Percentiles rank a stretch among this genome's conserved stretches.
phyloP scores from a whole-genome alignment of 768 basidiomycete species.

The Favolaschia claudopus region DNA sequence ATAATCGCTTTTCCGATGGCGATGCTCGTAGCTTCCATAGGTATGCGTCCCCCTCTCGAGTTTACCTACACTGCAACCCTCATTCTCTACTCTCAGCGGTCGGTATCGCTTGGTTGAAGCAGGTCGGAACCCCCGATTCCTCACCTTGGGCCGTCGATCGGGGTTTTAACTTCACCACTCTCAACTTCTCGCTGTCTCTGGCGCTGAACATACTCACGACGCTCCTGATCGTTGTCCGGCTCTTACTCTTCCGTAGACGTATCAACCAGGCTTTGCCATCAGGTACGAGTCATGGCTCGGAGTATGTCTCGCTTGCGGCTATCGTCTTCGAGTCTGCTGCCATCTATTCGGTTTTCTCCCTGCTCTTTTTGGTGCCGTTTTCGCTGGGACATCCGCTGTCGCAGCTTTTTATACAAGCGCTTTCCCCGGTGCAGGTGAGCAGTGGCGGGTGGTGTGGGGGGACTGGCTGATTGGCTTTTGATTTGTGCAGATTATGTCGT shows the following conservation, averaged over 20 bases:
- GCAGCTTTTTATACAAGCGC: constrained; percentile 22
- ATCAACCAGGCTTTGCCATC: constrained; percentile 17
- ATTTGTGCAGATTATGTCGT: background rate
- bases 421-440: constrained; percentile 27
- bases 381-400: constrained; percentile 1
- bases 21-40: constrained; percentile 1
- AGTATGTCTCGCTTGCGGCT: constrained; percentile 26
- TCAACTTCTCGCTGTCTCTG: constrained; percentile 26
- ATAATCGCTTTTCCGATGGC: background rate
- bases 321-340: constrained; percentile 29
- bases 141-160: constrained; percentile 3
- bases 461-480: background rate
- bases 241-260: constrained; percentile 22
- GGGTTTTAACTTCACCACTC: constrained; percentile 26
- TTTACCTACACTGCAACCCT: too few relatives aligned
- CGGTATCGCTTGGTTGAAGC: constrained; percentile 24
- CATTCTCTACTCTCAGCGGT: constrained; percentile 10
- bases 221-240: constrained; percentile 23
- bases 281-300: constrained; percentile 16
- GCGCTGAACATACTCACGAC: constrained; percentile 28
- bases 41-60: background rate
- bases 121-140: constrained; percentile 14
- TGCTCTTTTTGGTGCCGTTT: constrained; percentile 30
- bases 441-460: background rate
- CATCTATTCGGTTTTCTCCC: constrained; percentile 21